Percentiles rank a stretch among this genome's conserved stretches.
These are phyloP conservation scores for Triangularia setosa DNA, from an alignment of 2,329 filamentous ascomycete species.

Conservation along the genomic window DNA sequence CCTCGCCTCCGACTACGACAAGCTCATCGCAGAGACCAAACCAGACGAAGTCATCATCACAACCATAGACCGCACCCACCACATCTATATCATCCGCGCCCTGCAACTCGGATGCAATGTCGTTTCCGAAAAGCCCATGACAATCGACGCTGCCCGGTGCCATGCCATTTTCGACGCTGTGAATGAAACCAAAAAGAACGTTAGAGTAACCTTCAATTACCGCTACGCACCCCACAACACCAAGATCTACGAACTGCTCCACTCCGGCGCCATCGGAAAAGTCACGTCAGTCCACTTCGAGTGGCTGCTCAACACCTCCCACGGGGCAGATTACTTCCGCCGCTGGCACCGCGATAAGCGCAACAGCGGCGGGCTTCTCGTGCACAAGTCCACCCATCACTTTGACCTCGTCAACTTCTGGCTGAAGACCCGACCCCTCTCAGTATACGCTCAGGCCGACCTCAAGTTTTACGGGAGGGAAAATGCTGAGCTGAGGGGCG, in stretches of 20 bases:
- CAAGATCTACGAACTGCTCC: conserved; percentile 52
- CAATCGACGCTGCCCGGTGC: conserved; percentile 54
- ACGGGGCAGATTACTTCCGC: conserved; percentile 60
- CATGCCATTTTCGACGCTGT: conserved; percentile 52
- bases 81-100: conserved; percentile 56
- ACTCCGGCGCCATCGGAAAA: conserved; percentile 51
- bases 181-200: conserved; percentile 43
- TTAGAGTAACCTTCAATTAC: conserved; percentile 62
- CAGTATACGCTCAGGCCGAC: conserved; percentile 56
- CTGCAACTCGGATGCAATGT: conserved; percentile 57
- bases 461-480: conserved; percentile 59
- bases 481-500: conserved; percentile 55
- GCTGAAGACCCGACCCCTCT: conserved; percentile 51
- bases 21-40: conserved; percentile 52
- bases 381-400: conserved; percentile 62
- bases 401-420: conserved; percentile 63
- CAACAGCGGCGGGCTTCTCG: conserved; percentile 56
- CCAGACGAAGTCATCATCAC: conserved; percentile 61
- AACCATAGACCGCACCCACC: conserved; percentile 59
- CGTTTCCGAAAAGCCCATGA: conserved; percentile 64
- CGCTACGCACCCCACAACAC: conserved; percentile 64
- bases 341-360: conserved; percentile 60
- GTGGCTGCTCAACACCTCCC: conserved; percentile 60
- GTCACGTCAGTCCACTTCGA: conserved; percentile 59
- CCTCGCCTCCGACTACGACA: conserved; percentile 51